These are phyloP conservation scores for Xylariomycetidae sp. DNA, from an alignment of 2,329 filamentous ascomycete species.

Conservation along the genomic window DNA sequence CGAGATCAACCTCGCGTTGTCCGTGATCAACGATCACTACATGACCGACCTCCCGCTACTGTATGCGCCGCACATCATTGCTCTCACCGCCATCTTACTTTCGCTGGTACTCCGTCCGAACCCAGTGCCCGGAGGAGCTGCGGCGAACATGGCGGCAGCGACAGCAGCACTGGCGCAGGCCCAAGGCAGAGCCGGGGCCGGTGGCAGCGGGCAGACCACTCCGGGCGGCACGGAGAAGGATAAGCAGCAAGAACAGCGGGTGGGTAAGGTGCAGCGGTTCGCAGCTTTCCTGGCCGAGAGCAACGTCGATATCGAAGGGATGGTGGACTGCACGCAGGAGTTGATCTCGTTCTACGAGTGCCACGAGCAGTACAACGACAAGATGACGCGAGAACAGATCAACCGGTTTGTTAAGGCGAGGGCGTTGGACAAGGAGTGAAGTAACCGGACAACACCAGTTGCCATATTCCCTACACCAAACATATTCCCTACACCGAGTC, in stretches of 20 bases:
- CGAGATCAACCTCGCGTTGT: slow-evolving; percentile 71
- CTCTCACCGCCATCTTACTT: slow-evolving; percentile 79
- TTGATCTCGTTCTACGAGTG: slow-evolving; percentile 82
- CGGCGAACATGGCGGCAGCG: slow-evolving; percentile 42
- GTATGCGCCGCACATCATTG: slow-evolving; percentile 79
- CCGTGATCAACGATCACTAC: slow-evolving; percentile 86
- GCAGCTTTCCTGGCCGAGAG: slow-evolving; percentile 82
- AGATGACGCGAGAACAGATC: slow-evolving; percentile 51
- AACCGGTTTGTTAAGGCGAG: slow-evolving; percentile 54
- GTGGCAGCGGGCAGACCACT: slow-evolving; percentile 18
- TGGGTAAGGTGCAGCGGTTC: slow-evolving; percentile 59
- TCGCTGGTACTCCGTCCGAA: slow-evolving; percentile 72
- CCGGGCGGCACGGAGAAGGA: slow-evolving; percentile 32
- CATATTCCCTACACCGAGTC: no score
- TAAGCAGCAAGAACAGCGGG: slow-evolving; percentile 46
- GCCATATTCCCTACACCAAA: no score
- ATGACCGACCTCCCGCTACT: slow-evolving; percentile 86
- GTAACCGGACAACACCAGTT: no score
- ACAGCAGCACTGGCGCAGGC: slow-evolving; percentile 43
- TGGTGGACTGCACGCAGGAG: slow-evolving; percentile 87
- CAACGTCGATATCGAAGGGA: slow-evolving; percentile 73
- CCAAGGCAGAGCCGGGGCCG: slow-evolving; percentile 24
- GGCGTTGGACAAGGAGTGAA: slow-evolving; percentile 41
- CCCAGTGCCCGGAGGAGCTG: slow-evolving; percentile 21
- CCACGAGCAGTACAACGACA: slow-evolving; percentile 56